Evolutionary conservation across 345 rosid species (phyloP), one percentile per base, ranked within the genome.

Genomic region (Streptanthus diversifolius): DNA sequence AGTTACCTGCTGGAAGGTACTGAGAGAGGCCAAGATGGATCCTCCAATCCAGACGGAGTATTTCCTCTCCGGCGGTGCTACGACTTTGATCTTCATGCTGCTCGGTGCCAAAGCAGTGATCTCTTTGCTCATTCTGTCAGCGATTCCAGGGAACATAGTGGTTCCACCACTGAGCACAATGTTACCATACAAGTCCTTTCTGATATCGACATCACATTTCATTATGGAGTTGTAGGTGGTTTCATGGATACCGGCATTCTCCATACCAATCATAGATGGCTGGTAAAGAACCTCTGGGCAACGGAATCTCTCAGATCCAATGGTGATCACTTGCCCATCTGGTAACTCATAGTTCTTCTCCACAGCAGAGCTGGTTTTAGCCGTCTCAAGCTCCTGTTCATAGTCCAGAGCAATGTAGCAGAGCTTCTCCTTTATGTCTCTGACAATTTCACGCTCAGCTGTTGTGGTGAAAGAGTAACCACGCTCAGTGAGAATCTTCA

Each of bases 221-320:
- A 88, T 90, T 72, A 88, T 90, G 79, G 96, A 90, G 80, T 90
- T 88, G 79, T 88, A 88, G 3, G 92, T 90, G 52, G 95, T 91
- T 78, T 89, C 95, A 6, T 91, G 97, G 44, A 91, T 91, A 43
- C 97, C 91, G 0, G 95, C 84, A 47, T 91, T 79, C 80, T 91
- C 97, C 97, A 91, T 91, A 15, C 97, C 97, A 0, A 91, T 87
- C 93, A 91, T 73, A 37, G 97, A 89, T 21, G 97, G 96, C 74
- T 91, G 97, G 88, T 75, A 89, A 41, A 91, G 93, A 70, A 87
- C 96, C 80, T 91, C 96, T 1, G 97, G 96, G 75, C 97, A 91
- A 29, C 96, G 83, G 88, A 87, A 91, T 27, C 97, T 79, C 84
- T 89, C 96, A 14, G 93, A 84, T 58, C 97, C 93, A n/a, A 91